These are phyloP conservation scores for Monilinia aucupariae DNA, from an alignment of 2,329 filamentous ascomycete genomes.

Conservation along the genomic window DNA sequence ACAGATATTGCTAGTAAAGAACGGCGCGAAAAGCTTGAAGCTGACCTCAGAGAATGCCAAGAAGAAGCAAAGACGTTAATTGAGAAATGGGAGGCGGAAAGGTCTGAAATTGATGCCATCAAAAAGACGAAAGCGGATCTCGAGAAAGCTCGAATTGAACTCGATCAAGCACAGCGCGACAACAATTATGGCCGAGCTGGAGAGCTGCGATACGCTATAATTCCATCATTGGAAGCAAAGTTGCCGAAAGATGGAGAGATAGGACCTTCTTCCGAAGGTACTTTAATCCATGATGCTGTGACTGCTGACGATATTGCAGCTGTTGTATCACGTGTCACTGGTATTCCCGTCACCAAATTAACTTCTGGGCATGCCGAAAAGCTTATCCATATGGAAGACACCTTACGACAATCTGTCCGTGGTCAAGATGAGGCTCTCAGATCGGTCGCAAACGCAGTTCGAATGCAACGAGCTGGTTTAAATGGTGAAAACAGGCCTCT, in stretches of 20 bases:
- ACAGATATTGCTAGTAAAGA: slow-evolving; percentile 86
- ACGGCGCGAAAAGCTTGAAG: slow-evolving; percentile 77
- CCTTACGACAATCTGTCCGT: slow-evolving; percentile 72
- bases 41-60: slow-evolving; percentile 68
- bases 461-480: slow-evolving; percentile 86
- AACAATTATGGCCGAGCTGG: slow-evolving; percentile 89
- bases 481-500: slow-evolving; percentile 87
- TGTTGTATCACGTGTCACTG: slow-evolving; percentile 85
- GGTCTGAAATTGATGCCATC: slow-evolving; percentile 75
- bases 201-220: slow-evolving; percentile 81
- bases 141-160: slow-evolving; percentile 75
- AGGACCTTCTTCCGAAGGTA: slow-evolving; percentile 37
- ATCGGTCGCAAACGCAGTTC: slow-evolving; percentile 86
- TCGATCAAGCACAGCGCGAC: slow-evolving; percentile 76
- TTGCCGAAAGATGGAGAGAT: slow-evolving; percentile 65
- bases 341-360: slow-evolving; percentile 76
- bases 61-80: slow-evolving; percentile 70
- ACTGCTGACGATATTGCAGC: slow-evolving; percentile 89
- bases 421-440: slow-evolving; percentile 92
- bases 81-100: slow-evolving; percentile 85
- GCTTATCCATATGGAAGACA: slow-evolving; percentile 92
- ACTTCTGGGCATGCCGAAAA: slow-evolving; percentile 93
- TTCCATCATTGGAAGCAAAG: slow-evolving; percentile 73
- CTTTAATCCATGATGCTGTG: slow-evolving; percentile 87
- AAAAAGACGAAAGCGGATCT: slow-evolving; percentile 86